Evolutionary conservation across 345 rosid genomes (phyloP), one percentile per base, ranked within the genome.

Genomic region (Rhodamnia argentea): DNA sequence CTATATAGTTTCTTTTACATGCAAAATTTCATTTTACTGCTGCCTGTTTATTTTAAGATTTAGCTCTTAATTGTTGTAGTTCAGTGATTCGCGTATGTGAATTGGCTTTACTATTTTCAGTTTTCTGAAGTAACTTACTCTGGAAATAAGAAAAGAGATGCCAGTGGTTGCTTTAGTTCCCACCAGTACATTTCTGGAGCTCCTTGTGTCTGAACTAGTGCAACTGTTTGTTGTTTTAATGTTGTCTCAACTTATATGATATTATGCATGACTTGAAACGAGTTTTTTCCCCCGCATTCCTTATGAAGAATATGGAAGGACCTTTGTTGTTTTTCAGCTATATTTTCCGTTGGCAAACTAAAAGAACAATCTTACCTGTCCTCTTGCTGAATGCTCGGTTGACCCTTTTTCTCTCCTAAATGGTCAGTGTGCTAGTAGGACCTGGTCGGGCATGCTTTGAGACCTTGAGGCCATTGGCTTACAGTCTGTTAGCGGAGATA

Each of bases 401-500:
- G 37, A 82, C 23, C 13, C 32, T 13, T 56, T 83, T 83, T 32
- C 44, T 52, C 58, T 83, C 6, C 44, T 84, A 52, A 87, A 47
- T 10, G 83, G 58, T 86, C 90, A 97, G 99, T 90, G 99, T 97
- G 92, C 92, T 96, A 57, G 99, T 96, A 89, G 99, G 99, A 87
- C 93, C 98, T 75, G 99, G 99, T 60, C 93, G 99, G 85, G 99
- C 99, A 84, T 97, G 99, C 90, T 96, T 92, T 85, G 99, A 97
- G 92, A 95, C 99, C 85, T 86, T 97, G 89, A 96, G 99, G 90
- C 99, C 99, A 84, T 91, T 97, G 92, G 99, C 99, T 85, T 97
- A 97, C 91, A 97, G 99, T 91, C 89, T 97, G 82, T 91, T 97
- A 40, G 99, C 99, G 22, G 99, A 97, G 92, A 97, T 97, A 74